Percentiles rank a stretch among this genome's conserved stretches.
These are phyloP conservation scores for Colletotrichum orbiculare DNA, from an alignment of 2,329 filamentous ascomycete genomes.

Conservation along the genomic window DNA sequence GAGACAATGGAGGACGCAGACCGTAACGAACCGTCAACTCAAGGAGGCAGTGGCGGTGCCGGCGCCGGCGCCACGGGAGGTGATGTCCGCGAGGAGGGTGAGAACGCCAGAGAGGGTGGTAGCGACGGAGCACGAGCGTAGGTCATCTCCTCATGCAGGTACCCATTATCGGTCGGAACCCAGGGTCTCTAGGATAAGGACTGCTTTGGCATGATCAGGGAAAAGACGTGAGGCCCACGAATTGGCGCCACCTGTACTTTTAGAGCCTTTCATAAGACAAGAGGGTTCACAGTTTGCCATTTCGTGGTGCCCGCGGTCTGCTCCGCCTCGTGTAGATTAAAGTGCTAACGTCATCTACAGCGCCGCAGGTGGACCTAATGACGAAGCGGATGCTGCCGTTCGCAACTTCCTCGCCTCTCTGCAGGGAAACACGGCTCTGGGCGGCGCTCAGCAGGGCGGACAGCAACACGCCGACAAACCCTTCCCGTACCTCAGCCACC, in stretches of 20 bases:
- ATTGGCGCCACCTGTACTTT: constrained; percentile 41
- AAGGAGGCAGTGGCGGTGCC: constrained; percentile 79
- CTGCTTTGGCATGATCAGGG: constrained; percentile 20
- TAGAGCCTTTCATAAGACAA: constrained; percentile 39
- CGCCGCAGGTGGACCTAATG: constrained; percentile 46
- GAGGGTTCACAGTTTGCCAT: constrained; percentile 34
- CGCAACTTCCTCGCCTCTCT: constrained; percentile 91
- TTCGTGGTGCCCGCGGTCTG: constrained; percentile 30
- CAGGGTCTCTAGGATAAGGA: constrained; percentile 18
- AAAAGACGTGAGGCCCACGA: constrained; percentile 25
- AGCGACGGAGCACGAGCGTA: constrained; percentile 99
- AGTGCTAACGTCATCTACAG: constrained; percentile 35
- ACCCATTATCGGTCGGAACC: constrained; percentile 18
- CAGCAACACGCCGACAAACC: constrained; percentile 61
- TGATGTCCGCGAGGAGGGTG: constrained; percentile 90
- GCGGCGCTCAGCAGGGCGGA: constrained; percentile 46
- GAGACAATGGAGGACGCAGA: constrained; percentile 84
- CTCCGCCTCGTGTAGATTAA: background rate
- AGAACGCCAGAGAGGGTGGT: constrained; percentile 88
- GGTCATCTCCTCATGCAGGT: constrained; percentile 62
- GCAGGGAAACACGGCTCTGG: constrained; percentile 62
- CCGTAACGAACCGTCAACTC: constrained; percentile 62
- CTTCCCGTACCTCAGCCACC: constrained; percentile 87
- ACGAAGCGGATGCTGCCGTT: constrained; percentile 80
- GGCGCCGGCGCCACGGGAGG: constrained; percentile 89